A percentile compares a stretch with the other conserved stretches of the same genome.
phyloP scores from a whole-genome alignment of 805 yeast species.

The Zygoascus flipseniorum region DNA sequence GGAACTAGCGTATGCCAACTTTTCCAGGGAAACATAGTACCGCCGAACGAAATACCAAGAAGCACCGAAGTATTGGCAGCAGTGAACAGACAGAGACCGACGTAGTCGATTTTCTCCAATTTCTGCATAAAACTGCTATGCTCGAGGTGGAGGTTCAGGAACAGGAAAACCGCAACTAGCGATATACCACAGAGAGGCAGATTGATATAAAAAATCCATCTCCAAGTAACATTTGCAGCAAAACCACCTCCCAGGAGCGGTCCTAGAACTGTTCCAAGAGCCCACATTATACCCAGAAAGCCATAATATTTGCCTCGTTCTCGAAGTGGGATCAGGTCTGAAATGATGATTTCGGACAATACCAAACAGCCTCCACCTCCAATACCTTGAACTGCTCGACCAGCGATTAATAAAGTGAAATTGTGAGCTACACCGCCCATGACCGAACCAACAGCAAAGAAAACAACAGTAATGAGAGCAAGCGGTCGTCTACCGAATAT shows the following conservation, averaged over 20 bases:
- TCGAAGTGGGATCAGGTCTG: slow-evolving; percentile 45
- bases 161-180: slow-evolving; percentile 29
- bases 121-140: slow-evolving; percentile 33
- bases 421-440: slow-evolving; percentile 44
- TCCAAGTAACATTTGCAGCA: slow-evolving; percentile 52
- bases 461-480: slow-evolving; percentile 37
- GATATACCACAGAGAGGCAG: slow-evolving; percentile 56
- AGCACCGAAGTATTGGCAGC: slow-evolving; percentile 38
- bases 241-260: slow-evolving; percentile 64
- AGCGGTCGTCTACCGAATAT: slow-evolving; percentile 38
- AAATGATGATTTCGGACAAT: slow-evolving; percentile 43
- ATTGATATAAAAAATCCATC: slow-evolving; percentile 71
- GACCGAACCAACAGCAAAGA: slow-evolving; percentile 58
- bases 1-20: slow-evolving; percentile 45
- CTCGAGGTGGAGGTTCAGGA: slow-evolving; percentile 43
- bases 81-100: slow-evolving; percentile 39
- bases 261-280: slow-evolving; percentile 33
- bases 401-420: slow-evolving; percentile 59
- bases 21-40: slow-evolving; percentile 43
- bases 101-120: slow-evolving; percentile 37
- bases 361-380: slow-evolving; percentile 49
- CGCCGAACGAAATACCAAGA: slow-evolving; percentile 49
- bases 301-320: slow-evolving; percentile 54
- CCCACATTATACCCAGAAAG: slow-evolving; percentile 24
- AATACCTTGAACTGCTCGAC: slow-evolving; percentile 50